These are phyloP conservation scores for Salix exigua DNA, from an alignment of 345 rosid species.

Conservation along the genomic window DNA sequence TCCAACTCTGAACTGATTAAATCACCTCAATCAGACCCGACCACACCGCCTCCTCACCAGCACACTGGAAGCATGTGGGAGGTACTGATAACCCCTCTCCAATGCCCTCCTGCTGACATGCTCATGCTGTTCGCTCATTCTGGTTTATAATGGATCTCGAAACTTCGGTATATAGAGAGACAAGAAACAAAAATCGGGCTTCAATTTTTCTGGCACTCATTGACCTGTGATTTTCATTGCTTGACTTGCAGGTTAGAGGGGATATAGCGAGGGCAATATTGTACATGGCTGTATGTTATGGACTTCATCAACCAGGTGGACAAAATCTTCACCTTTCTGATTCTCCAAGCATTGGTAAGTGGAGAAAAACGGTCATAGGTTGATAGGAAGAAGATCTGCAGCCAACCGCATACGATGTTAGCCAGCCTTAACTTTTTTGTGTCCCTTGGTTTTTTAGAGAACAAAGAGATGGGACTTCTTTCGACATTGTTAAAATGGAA, in stretches of 20 bases:
- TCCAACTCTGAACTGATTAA: background rate
- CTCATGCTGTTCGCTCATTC: background rate
- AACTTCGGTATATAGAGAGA: background rate
- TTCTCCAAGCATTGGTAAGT: constrained; percentile 19
- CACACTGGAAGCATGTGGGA: too few species aligned
- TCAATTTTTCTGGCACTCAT: background rate
- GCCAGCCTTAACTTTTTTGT: background rate
- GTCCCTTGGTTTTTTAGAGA: background rate
- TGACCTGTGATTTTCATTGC: background rate
- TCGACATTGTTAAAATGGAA: constrained; percentile 21
- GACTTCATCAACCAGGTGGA: constrained; percentile 16
- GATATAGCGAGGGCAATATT: constrained; percentile 21
- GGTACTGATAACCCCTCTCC: too few species aligned
- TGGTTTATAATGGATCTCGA: background rate
- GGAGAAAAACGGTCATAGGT: background rate
- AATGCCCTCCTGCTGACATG: background rate
- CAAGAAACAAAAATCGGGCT: background rate
- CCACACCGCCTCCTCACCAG: too few species aligned
- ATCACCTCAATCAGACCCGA: too few species aligned
- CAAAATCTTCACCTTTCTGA: constrained; percentile 20
- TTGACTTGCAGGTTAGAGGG: constrained; percentile 21
- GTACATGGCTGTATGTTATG: constrained; percentile 24
- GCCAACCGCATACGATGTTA: background rate
- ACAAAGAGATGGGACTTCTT: constrained; percentile 21
- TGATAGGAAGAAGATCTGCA: background rate